phyloP scores from a whole-genome alignment of 2,329 filamentous ascomycete genomes.

The Aspergillus piperis region DNA sequence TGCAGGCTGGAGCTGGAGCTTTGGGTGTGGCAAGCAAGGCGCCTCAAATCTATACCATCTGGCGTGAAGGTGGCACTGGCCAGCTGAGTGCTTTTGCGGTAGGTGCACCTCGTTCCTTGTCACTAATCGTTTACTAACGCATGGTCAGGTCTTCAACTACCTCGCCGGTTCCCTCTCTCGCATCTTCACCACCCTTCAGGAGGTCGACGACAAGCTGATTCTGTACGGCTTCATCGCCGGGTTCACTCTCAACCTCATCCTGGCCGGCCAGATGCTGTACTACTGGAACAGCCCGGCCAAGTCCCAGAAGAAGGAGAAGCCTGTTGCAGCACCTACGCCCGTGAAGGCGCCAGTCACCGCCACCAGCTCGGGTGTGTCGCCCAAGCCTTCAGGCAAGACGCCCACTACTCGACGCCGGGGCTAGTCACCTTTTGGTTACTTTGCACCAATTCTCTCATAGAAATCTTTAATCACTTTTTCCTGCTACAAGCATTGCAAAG shows the following conservation, averaged over 20 bases:
- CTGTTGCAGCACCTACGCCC: constrained; percentile 25
- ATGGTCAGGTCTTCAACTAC: constrained; percentile 88
- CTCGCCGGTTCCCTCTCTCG: constrained; percentile 87
- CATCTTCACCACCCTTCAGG: constrained; percentile 96
- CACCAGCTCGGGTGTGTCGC: constrained; percentile 45
- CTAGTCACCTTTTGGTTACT: constrained; percentile 29
- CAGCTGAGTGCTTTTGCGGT: constrained; percentile 96
- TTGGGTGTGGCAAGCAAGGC: constrained; percentile 87
- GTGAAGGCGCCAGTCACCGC: constrained; percentile 34
- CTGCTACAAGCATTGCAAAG: neutral
- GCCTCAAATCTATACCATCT: constrained; percentile 88
- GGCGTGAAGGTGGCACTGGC: constrained; percentile 81
- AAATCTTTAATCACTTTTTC: constrained; percentile 11
- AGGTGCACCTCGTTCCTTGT: constrained; percentile 43
- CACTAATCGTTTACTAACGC: neutral
- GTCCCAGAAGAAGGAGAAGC: constrained; percentile 32
- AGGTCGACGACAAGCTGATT: constrained; percentile 95
- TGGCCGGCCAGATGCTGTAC: constrained; percentile 88
- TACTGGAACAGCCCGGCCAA: constrained; percentile 76
- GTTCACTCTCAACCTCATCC: constrained; percentile 82
- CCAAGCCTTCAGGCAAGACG: constrained; percentile 48
- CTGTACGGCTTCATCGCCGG: constrained; percentile 92
- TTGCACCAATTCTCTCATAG: constrained; percentile 14
- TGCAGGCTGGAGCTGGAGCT: constrained; percentile 82
- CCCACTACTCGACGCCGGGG: constrained; percentile 60